Percentiles rank a stretch among this genome's conserved stretches.
Conservation (phyloP, 31 red algal genomes). For the Asparagopsis taxiformis region DNA sequence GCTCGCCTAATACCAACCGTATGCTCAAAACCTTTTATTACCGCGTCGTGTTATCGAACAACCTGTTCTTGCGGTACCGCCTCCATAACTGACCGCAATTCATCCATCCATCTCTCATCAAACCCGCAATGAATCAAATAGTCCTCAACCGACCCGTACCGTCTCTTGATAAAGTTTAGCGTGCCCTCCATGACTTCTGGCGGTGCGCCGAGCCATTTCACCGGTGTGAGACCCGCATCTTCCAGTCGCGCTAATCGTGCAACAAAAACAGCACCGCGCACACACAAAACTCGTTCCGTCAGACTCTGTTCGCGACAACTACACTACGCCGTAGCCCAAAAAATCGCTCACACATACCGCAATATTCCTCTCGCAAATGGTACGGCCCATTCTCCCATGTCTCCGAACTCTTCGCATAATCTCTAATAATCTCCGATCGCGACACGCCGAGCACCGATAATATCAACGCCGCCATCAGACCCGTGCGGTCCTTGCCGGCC, state of each 20-base stretch:
- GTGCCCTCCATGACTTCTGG: slow-evolving; percentile 59
- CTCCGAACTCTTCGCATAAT: slow-evolving; percentile 35
- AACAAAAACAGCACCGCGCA: background rate
- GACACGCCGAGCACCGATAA: slow-evolving; percentile 39
- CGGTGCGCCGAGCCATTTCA: slow-evolving; percentile 45
- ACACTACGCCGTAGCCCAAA: too few relatives aligned
- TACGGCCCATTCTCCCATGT: slow-evolving; percentile 48
- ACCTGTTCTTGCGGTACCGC: too few relatives aligned
- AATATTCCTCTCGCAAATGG: slow-evolving; percentile 18
- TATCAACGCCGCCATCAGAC: slow-evolving; percentile 45
- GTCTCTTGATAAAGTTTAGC: slow-evolving; percentile 24
- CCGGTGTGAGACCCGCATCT: slow-evolving; percentile 26
- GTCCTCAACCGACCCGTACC: slow-evolving; percentile 35
- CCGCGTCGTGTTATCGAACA: too few relatives aligned
- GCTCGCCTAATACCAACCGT: too few relatives aligned
- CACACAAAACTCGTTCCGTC: too few relatives aligned
- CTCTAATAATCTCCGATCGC: slow-evolving; percentile 28
- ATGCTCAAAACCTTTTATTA: too few relatives aligned
- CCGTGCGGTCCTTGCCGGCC: slow-evolving; percentile 78
- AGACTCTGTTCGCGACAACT: too few relatives aligned
- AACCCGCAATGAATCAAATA: slow-evolving; percentile 47
- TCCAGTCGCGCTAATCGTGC: slow-evolving; percentile 4
- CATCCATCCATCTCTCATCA: slow-evolving; percentile 17
- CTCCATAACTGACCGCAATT: slow-evolving; percentile 10
- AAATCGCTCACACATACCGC: background rate